Conservation (phyloP, 2,329 filamentous ascomycete genomes). For the Magnaporthiopsis poae region DNA sequence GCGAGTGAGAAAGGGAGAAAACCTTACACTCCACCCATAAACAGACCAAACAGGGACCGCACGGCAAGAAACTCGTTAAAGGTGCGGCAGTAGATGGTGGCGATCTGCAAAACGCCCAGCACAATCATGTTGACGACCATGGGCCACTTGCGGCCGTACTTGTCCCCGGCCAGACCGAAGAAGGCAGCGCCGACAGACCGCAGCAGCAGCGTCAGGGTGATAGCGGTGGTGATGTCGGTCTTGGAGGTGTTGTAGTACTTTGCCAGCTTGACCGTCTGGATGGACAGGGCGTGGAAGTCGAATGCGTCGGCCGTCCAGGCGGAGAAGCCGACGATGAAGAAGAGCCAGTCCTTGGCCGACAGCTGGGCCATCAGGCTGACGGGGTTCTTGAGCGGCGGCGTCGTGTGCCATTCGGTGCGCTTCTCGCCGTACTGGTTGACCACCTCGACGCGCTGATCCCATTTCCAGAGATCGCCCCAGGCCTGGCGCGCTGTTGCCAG, state of each 20-base stretch:
- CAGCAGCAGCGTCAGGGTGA: constrained; percentile 65
- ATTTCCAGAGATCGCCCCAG: constrained; percentile 32
- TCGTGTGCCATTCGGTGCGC: constrained; percentile 57
- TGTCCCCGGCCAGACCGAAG: constrained; percentile 70
- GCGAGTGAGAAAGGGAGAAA: neutral
- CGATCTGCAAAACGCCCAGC: constrained; percentile 45
- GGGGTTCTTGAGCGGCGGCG: constrained; percentile 59
- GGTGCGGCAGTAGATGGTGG: constrained; percentile 64
- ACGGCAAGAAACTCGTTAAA: constrained; percentile 69
- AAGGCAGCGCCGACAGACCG: constrained; percentile 64
- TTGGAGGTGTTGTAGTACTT: constrained; percentile 39
- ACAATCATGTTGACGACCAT: constrained; percentile 71
- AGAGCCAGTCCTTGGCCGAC: constrained; percentile 58
- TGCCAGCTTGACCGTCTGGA: constrained; percentile 64
- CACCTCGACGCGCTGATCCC: constrained; percentile 63
- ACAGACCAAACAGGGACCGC: constrained; percentile 62
- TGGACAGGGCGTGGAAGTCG: constrained; percentile 71
- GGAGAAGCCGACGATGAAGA: constrained; percentile 63
- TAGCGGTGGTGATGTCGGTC: constrained; percentile 63
- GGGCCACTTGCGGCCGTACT: constrained; percentile 73
- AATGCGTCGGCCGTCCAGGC: constrained; percentile 78
- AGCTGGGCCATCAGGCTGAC: constrained; percentile 58
- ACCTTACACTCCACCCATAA: constrained; percentile 61
- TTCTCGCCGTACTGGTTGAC: constrained; percentile 47
- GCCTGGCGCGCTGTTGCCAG: constrained; percentile 19